Conservation (phyloP, 129 eudicot genomes). For the Deinandra increscens region DNA sequence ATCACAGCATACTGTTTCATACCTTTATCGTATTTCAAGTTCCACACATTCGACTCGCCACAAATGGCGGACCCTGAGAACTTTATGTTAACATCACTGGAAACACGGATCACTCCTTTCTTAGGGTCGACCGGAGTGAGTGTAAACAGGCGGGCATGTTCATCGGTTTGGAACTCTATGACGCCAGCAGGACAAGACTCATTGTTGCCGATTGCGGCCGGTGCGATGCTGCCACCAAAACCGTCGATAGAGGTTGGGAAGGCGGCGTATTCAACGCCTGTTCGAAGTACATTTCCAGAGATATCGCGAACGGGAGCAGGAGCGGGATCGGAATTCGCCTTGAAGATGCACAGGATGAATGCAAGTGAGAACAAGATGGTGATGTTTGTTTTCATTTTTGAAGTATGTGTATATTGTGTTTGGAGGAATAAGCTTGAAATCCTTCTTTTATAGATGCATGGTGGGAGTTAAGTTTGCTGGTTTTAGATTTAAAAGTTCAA, state of each 20-base stretch:
- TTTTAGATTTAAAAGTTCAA: background rate
- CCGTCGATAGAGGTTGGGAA: conserved; percentile 26
- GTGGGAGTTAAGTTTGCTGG: conserved; percentile 10
- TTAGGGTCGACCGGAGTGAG: conserved; percentile 30
- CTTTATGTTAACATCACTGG: conserved; percentile 35
- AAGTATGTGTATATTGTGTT: background rate
- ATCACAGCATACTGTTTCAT: conserved; percentile 22
- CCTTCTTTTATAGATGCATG: too few species aligned
- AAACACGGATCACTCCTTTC: conserved; percentile 29
- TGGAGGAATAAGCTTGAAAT: background rate
- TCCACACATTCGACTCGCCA: conserved; percentile 32
- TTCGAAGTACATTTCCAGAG: conserved; percentile 16
- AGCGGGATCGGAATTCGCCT: background rate
- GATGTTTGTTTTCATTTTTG: conserved; percentile 7
- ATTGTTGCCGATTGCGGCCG: conserved; percentile 18
- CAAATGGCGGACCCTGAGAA: conserved; percentile 28
- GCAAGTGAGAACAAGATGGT: conserved; percentile 12
- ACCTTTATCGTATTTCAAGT: conserved; percentile 16
- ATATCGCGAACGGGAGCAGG: too few species aligned
- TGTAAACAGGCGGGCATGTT: conserved; percentile 12
- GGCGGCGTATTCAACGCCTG: conserved; percentile 29
- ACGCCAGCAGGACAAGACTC: conserved; percentile 25
- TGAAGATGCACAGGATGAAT: background rate
- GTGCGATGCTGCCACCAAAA: conserved; percentile 19
- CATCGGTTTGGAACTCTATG: conserved; percentile 2